Evolutionary conservation across 2,329 filamentous ascomycete species (phyloP).

Genomic region (Neobulgaria alba): DNA sequence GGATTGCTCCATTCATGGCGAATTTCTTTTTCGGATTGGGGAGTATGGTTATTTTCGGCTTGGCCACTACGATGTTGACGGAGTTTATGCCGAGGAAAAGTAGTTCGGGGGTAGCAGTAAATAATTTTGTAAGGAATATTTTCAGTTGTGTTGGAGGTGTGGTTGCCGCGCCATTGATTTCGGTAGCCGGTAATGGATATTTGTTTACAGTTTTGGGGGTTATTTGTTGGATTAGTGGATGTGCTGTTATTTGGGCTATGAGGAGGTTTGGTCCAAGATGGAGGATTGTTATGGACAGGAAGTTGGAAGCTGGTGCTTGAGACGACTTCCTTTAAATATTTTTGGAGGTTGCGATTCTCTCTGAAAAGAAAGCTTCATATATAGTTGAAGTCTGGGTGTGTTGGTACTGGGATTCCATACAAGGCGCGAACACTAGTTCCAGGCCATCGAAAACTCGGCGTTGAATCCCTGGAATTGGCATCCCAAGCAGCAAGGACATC

Average conservation of each 20-base stretch:
- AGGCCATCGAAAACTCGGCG: too few relatives aligned
- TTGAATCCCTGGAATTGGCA: conserved; percentile 6
- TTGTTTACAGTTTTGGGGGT: conserved; percentile 56
- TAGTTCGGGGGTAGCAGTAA: conserved; percentile 66
- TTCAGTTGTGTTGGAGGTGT: conserved; percentile 64
- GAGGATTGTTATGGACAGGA: conserved; percentile 52
- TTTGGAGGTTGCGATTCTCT: too few relatives aligned
- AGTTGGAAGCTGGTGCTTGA: conserved; percentile 13
- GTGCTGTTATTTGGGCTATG: conserved; percentile 51
- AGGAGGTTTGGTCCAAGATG: conserved; percentile 51
- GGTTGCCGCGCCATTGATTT: conserved; percentile 61
- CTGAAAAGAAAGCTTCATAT: too few relatives aligned
- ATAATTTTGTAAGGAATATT: conserved; percentile 75
- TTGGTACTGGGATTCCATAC: too few relatives aligned
- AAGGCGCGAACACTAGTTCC: too few relatives aligned
- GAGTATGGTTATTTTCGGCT: conserved; percentile 54
- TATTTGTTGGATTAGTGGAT: conserved; percentile 48
- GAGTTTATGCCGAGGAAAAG: conserved; percentile 70
- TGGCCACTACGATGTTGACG: conserved; percentile 67
- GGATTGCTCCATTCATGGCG: conserved; percentile 53
- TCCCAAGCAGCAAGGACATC: conserved; percentile 3
- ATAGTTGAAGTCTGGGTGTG: too few relatives aligned
- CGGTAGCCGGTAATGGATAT: conserved; percentile 67
- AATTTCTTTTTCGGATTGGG: conserved; percentile 69
- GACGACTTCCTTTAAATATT: too few relatives aligned